Evolutionary conservation across 164 flowering plant species (phyloP), one percentile per base, ranked within the genome.

Genomic region (Magnolia changhungtana): DNA sequence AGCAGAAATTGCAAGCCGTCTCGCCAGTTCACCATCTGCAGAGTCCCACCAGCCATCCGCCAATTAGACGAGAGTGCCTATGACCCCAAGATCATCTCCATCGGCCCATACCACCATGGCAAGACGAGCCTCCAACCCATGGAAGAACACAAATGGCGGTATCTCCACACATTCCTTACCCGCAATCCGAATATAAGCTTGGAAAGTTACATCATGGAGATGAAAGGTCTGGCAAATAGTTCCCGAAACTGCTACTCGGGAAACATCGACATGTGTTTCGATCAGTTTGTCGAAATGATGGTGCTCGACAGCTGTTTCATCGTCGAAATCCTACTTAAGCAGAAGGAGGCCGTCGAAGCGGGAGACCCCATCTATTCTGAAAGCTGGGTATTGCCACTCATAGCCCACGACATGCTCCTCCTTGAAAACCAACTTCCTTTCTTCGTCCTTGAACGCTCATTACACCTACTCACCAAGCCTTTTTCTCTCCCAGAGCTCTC

Each of bases 51-150:
- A 16, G 49, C 51, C 73, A 10, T 78, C 63, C 76, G 72, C 64
- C 45, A 59, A 10, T 61, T 61, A 8, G 72, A 81, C 18, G 13
- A 49, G 7, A 8, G 50, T 6, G 76, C 80, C n/a, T 78, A 78
- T 58, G 63, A 51, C 4, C 78, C 80, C 49, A 50, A 68, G 23
- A 67, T 75, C 50, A 69, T 75, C 24, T 81, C 83, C 24, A 78
- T 81, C 45, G 83, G 80, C 21, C 80, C 83, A 29, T 81, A 45
- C 58, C 76, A 81, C 71, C 80, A 31, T 0, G 72, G 74, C 0
- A 18, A 1, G 4, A 19, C 7, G 27, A n/a, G 20, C 3, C 63
- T 81, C n/a, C 75, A 75, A 50, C 69, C 76, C 72, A 81, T 78
- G 78, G 83, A 81, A 73, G 72, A 78, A 27, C 72, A 75, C 65